Percentiles rank a stretch among this genome's conserved stretches.
Evolutionary conservation across 176 grass and related monocot genomes (phyloP).

Genomic region (Typha latifolia): DNA sequence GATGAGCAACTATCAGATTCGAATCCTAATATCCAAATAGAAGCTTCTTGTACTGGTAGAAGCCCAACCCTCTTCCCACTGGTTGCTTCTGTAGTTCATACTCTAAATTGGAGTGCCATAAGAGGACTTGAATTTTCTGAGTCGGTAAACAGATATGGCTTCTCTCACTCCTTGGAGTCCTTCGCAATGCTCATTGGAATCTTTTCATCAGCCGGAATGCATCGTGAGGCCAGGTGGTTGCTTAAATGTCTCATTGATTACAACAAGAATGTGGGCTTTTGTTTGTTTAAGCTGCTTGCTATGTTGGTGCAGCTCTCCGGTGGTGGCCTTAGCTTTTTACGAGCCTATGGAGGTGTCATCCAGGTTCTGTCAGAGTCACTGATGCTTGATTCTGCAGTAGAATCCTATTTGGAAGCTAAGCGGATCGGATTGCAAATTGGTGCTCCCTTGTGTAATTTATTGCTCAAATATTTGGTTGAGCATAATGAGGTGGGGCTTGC

Average conservation of each 20-base stretch:
- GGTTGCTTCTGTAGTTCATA: slow-evolving; percentile 7
- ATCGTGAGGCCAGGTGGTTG: slow-evolving; percentile 15
- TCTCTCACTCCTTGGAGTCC: slow-evolving; percentile 18
- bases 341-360: slow-evolving; percentile 3
- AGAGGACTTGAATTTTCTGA: slow-evolving; percentile 2
- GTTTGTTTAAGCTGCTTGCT: slow-evolving; percentile 9
- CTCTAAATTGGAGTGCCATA: slow-evolving; percentile 11
- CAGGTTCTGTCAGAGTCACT: slow-evolving; percentile 13
- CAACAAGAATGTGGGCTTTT: slow-evolving; percentile 1
- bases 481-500: slow-evolving; percentile 7
- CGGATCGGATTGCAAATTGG: slow-evolving; percentile 9
- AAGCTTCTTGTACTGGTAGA: not conserved
- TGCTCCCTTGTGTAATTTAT: slow-evolving; percentile 21
- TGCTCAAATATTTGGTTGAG: slow-evolving; percentile 25
- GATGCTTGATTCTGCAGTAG: slow-evolving; percentile 15
- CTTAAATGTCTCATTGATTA: slow-evolving; percentile 15
- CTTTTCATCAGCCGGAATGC: slow-evolving; percentile 18
- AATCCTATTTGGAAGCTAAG: slow-evolving; percentile 17
- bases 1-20: slow-evolving; percentile 9
- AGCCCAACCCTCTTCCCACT: slow-evolving; percentile 6
- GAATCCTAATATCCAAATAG: not conserved
- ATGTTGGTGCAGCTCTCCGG: slow-evolving; percentile 4
- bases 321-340: slow-evolving; percentile 13
- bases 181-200: slow-evolving; percentile 22
- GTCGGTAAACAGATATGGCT: slow-evolving; percentile 8